Conservation (phyloP, 805 yeast genomes). For the Metschnikowia santaceciliae region DNA sequence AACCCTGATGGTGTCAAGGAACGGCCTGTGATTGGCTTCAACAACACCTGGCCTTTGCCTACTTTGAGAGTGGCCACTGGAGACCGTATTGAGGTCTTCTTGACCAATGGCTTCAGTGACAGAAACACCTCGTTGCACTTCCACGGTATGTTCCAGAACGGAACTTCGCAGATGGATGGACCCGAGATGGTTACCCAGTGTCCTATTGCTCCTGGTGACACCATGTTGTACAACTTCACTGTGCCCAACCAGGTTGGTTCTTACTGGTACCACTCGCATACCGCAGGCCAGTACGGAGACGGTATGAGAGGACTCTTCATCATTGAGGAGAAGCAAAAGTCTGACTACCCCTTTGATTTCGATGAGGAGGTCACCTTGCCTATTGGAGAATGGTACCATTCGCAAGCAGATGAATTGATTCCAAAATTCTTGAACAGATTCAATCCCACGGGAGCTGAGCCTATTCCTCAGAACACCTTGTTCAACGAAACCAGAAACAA, state of each 20-base stretch:
- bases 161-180: constrained; percentile 81
- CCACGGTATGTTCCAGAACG: constrained; percentile 89
- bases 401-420: constrained; percentile 46
- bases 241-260: constrained; percentile 82
- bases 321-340: constrained; percentile 51
- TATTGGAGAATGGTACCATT: constrained; percentile 88
- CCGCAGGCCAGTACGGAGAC: constrained; percentile 86
- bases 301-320: constrained; percentile 83
- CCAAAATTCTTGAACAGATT: constrained; percentile 58
- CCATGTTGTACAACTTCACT: constrained; percentile 81
- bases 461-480: constrained; percentile 79
- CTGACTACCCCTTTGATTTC: constrained; percentile 63
- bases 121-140: constrained; percentile 76
- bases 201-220: constrained; percentile 78
- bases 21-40: constrained; percentile 61
- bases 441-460: constrained; percentile 99
- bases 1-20: constrained; percentile 63
- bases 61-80: constrained; percentile 69
- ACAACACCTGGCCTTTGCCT: constrained; percentile 87
- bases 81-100: constrained; percentile 68
- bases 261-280: constrained; percentile 97
- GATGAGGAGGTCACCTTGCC: constrained; percentile 75
- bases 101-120: constrained; percentile 70
- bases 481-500: constrained; percentile 77
- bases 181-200: constrained; percentile 87